phyloP scores from a whole-genome alignment of 305 asterid species.

The Fraxinus xanthoxyloides region DNA sequence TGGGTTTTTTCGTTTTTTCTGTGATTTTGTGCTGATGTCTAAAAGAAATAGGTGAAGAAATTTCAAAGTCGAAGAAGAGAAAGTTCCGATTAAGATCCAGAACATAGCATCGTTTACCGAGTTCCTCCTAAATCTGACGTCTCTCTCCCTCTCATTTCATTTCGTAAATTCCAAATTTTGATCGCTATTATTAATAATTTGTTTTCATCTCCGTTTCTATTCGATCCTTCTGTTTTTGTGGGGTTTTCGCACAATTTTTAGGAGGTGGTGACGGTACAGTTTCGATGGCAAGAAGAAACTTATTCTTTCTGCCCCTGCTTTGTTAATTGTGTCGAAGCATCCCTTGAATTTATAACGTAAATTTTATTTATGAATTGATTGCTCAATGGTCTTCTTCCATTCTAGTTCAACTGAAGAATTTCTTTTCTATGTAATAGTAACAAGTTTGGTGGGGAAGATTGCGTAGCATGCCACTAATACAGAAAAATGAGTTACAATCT shows the following conservation, averaged over 20 bases:
- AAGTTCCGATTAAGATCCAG: background rate
- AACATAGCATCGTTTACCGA: constrained; percentile 16
- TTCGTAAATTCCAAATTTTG: constrained; percentile 16
- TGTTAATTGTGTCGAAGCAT: too few species aligned
- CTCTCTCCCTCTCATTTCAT: constrained; percentile 8
- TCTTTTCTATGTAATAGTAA: background rate
- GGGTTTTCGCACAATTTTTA: background rate
- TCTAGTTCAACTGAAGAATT: background rate
- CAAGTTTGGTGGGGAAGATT: background rate
- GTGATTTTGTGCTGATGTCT: background rate
- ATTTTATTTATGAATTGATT: background rate
- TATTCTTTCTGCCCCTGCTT: too few species aligned
- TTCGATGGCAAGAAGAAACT: too few species aligned
- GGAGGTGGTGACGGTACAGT: too few species aligned
- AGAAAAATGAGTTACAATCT: background rate
- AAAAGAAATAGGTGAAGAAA: constrained; percentile 21
- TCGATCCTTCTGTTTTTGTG: constrained; percentile 10
- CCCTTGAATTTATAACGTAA: background rate
- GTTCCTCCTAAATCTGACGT: constrained; percentile 22
- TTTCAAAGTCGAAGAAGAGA: constrained; percentile 36
- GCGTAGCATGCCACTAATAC: background rate
- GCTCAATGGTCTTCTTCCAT: background rate
- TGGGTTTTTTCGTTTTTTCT: background rate
- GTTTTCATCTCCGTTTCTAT: constrained; percentile 12
- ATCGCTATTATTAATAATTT: background rate